Evolutionary conservation across 106 monocot species (phyloP).

Genomic region (Platanthera zijinensis): DNA sequence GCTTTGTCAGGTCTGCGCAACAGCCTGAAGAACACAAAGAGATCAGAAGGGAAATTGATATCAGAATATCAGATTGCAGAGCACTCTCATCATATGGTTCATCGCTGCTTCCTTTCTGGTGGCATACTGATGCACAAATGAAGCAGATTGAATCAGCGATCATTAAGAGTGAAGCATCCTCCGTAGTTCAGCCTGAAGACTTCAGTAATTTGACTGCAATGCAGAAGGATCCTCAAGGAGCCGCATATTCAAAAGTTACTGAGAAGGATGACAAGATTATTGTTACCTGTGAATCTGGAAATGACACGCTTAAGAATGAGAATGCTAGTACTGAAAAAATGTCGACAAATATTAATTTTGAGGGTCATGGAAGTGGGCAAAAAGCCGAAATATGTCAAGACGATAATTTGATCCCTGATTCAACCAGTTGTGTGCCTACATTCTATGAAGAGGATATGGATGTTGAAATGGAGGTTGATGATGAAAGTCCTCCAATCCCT

Average conservation of each 20-base stretch:
- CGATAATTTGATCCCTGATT: neutral
- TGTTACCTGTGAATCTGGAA: neutral
- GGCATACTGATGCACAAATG: constrained; percentile 62
- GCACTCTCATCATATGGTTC: constrained; percentile 73
- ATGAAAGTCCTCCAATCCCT: constrained; percentile 26
- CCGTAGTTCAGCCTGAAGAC: constrained; percentile 1
- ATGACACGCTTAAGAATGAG: constrained; percentile 3
- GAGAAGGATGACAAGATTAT: neutral
- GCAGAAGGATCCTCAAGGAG: constrained; percentile 3
- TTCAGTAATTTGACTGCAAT: constrained; percentile 2
- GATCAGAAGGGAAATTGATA: constrained; percentile 63
- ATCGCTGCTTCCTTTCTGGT: constrained; percentile 90
- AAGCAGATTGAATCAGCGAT: constrained; percentile 54
- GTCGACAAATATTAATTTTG: constrained; percentile 3
- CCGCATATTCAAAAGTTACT: constrained; percentile 1
- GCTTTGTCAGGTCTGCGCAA: constrained; percentile 25
- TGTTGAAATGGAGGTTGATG: constrained; percentile 99
- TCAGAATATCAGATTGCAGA: constrained; percentile 81
- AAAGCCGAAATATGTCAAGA: constrained; percentile 8
- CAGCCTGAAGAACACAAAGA: constrained; percentile 21
- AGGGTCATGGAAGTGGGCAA: constrained; percentile 6
- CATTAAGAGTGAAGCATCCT: constrained; percentile 31
- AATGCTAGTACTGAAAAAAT: neutral
- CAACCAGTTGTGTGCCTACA: constrained; percentile 11
- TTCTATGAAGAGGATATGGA: constrained; percentile 65